Base-by-base conservation (phyloP, 2,329 filamentous ascomycete genomes). In the Fusarium sp. region DNA sequence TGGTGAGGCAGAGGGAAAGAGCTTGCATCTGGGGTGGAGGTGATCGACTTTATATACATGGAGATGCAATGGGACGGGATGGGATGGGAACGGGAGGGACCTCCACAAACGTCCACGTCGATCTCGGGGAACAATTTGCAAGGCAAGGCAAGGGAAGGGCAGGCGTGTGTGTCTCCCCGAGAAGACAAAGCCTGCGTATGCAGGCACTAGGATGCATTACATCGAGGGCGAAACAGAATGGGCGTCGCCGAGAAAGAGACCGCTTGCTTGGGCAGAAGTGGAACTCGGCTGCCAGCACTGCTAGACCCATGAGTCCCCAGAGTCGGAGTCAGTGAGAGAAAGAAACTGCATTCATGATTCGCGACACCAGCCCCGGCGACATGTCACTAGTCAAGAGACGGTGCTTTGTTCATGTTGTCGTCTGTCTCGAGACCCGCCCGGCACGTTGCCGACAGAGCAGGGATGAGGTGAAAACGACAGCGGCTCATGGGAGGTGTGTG, bases 11-110 rank as follows among this genome's bases (percentile, higher is more conserved):
- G 50, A 65, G 53, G 43, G 22, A 49, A n/a, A 40, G 31, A 50
- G 33, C 28, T 26, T 50, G 31, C 18, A 57, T 58, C 50, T 36
- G 52, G 52, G 67, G 72, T 63, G 66, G 71, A 70, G 38, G 58
- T 52, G 50, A 51, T 49, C 17, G 64, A 52, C 55, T 50, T 73
- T 74, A 74, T 74, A 74, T 64, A 68, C 60, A 68, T 60, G 65
- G 62, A 15, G 18, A 36, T 34, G 38, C 28, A 31, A 31, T 31
- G 28, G 28, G 28, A 28, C 9, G 39, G 39, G 18, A 20, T 40
- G 26, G 36, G 53, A 62, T 50, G 57, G 15, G 55, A 57, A 45
- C 44, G 46, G 42, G 60, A 48, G 44, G 50, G 14, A 44, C 58
- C 62, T 39, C 59, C 52, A 57, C 40, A 58, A 50, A 48, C 58